Evolutionary conservation across 257 asterid genomes (phyloP).

Genomic region (Osmanthus fragrans): DNA sequence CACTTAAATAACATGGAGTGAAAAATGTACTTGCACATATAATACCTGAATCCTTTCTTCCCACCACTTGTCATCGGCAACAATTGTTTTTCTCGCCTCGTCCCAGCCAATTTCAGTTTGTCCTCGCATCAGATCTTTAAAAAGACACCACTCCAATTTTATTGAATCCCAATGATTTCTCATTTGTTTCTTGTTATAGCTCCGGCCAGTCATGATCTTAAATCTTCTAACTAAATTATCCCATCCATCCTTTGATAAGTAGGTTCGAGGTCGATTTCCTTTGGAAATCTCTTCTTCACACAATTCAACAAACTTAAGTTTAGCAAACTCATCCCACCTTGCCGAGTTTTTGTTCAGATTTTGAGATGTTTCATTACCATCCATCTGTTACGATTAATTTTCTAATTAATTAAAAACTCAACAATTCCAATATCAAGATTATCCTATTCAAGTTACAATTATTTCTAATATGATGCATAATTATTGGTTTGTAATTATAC

Average conservation of each 20-base stretch:
- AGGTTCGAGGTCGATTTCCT: slow-evolving; percentile 2
- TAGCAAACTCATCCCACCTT: slow-evolving; percentile 5
- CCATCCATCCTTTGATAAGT: slow-evolving; percentile 2
- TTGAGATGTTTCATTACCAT: background rate
- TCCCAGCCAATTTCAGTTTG: slow-evolving; percentile 3
- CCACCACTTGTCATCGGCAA: slow-evolving; percentile 3
- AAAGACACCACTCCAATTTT: slow-evolving; percentile 2
- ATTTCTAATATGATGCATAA: background rate
- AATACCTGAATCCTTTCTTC: slow-evolving; percentile 5
- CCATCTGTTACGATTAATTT: background rate
- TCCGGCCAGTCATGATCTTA: slow-evolving; percentile 5
- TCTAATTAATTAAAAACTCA: background rate
- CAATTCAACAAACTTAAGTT: slow-evolving; percentile 1
- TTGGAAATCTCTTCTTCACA: background rate
- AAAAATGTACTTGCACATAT: background rate
- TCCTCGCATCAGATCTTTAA: slow-evolving; percentile 2
- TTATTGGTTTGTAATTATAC: background rate
- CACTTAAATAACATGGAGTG: background rate
- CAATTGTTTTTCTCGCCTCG: background rate
- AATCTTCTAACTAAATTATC: slow-evolving; percentile 2
- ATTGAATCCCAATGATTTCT: slow-evolving; percentile 5
- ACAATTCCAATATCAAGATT: background rate
- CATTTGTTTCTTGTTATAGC: slow-evolving; percentile 1
- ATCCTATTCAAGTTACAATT: background rate
- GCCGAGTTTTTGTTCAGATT: background rate